A percentile compares a stretch with the other conserved stretches of the same genome.
phyloP scores from a whole-genome alignment of 257 asterid genomes.

The Fraxinus pennsylvanica region DNA sequence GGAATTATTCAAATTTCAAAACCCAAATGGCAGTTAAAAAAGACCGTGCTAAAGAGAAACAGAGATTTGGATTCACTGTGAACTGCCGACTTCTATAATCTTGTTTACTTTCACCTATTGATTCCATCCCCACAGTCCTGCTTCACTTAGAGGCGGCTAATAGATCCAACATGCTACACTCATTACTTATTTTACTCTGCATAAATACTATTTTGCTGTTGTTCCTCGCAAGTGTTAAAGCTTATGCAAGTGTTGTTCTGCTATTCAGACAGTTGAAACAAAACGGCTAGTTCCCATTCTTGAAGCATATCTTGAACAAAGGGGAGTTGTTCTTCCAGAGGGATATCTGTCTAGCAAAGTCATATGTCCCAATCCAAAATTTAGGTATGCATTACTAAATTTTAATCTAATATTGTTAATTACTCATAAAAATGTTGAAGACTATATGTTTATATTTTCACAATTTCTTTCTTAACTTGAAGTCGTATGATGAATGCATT shows the following conservation, averaged over 20 bases:
- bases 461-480: constrained; percentile 6
- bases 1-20: neutral
- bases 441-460: neutral
- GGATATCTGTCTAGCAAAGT: constrained; percentile 78
- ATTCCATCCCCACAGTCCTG: neutral
- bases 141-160: neutral
- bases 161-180: neutral
- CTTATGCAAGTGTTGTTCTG: constrained; percentile 22
- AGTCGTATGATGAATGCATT: neutral
- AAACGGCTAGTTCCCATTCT: constrained; percentile 67
- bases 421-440: neutral
- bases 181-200: neutral
- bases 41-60: neutral
- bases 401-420: neutral
- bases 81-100: constrained; percentile 1
- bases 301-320: constrained; percentile 85
- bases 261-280: constrained; percentile 66
- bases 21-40: neutral
- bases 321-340: constrained; percentile 79
- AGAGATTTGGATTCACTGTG: constrained; percentile 16
- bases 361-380: constrained; percentile 81
- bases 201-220: neutral
- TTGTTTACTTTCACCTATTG: neutral
- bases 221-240: constrained; percentile 12
- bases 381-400: constrained; percentile 49